A percentile compares a stretch with the other conserved stretches of the same genome.
Conservation (phyloP, 441 rosid species). For the Eugenia klotzschiana region DNA sequence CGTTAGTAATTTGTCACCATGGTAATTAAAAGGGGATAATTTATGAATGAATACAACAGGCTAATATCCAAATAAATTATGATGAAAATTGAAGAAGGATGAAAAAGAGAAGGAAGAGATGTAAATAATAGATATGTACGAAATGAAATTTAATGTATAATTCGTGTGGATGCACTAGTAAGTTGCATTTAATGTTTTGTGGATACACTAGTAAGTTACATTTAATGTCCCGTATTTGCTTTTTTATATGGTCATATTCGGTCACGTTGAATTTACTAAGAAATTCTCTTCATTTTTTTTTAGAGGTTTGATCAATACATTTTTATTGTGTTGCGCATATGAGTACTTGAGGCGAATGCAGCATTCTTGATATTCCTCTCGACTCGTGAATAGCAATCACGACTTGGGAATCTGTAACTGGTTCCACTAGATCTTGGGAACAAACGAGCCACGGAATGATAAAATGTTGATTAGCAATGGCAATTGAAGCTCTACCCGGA, state of each 20-base stretch:
- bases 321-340: background rate
- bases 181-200: no score
- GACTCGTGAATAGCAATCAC: background rate
- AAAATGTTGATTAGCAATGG: background rate
- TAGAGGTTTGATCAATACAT: background rate
- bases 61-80: background rate
- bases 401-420: rapidly evolving
- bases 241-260: no score
- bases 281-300: background rate
- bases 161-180: no score
- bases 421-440: background rate
- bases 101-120: background rate
- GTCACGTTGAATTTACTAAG: background rate
- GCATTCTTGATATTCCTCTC: background rate
- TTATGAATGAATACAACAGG: background rate
- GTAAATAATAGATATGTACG: background rate
- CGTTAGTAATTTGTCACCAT: background rate
- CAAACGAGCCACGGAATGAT: background rate
- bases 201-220: no score
- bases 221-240: no score
- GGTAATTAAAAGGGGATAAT: background rate
- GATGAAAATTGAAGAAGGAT: background rate
- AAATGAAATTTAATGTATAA: background rate
- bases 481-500: background rate
- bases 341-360: background rate